Evolutionary conservation across 2,329 filamentous ascomycete genomes (phyloP).

Genomic region (Fusarium sp.): DNA sequence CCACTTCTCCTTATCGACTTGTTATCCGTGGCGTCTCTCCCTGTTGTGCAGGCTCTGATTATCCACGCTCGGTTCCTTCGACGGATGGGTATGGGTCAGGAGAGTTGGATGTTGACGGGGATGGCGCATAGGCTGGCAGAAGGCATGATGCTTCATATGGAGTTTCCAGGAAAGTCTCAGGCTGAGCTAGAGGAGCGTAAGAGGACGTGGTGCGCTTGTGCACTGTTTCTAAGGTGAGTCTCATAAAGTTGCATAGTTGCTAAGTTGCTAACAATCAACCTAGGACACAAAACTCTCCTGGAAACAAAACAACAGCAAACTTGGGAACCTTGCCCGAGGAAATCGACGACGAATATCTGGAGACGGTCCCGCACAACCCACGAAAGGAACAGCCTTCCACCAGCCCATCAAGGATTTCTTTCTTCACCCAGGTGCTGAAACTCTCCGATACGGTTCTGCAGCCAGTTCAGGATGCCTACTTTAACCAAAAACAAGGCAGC

Average conservation of each 20-base stretch:
- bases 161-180: conserved; percentile 34
- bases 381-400: conserved; percentile 31
- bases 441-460: conserved; percentile 34
- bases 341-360: conserved; percentile 40
- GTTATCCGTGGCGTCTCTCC: conserved; percentile 30
- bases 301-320: conserved; percentile 6
- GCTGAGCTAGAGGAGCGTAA: conserved; percentile 36
- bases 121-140: conserved; percentile 40
- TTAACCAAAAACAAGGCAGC: not conserved
- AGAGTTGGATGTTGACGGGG: conserved; percentile 40
- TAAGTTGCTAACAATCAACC: not conserved
- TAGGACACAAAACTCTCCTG: conserved; percentile 34
- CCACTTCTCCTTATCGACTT: conserved; percentile 37
- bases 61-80: conserved; percentile 40
- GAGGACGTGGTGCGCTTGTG: conserved; percentile 42
- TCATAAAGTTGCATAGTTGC: fast-evolving
- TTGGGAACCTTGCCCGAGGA: conserved; percentile 36
- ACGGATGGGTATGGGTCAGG: conserved; percentile 26
- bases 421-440: conserved; percentile 36
- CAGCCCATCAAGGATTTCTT: conserved; percentile 34
- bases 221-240: conserved; percentile 30
- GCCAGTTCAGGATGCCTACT: conserved; percentile 30
- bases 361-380: conserved; percentile 8
- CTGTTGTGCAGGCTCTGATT: conserved; percentile 40
- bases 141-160: conserved; percentile 36